Percentiles rank a stretch among this genome's conserved stretches.
These are phyloP conservation scores for Capronia epimyces DNA, from an alignment of 2,329 filamentous ascomycete species.

Conservation along the genomic window DNA sequence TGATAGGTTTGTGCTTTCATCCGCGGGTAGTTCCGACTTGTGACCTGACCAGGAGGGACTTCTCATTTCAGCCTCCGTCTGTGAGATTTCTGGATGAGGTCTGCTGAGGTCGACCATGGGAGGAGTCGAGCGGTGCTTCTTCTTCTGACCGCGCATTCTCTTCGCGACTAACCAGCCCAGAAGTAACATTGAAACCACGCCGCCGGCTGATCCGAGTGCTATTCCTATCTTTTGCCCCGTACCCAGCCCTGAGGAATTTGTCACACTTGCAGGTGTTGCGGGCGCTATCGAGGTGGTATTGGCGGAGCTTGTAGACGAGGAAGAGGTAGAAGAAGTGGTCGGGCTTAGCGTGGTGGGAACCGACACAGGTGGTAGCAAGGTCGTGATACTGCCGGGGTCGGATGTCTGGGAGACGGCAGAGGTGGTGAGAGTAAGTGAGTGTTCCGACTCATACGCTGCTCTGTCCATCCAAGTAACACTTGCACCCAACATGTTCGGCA, in stretches of 20 bases:
- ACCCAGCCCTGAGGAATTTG: constrained; percentile 3
- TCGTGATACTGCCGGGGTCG: neutral
- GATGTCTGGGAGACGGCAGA: neutral
- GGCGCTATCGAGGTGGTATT: neutral
- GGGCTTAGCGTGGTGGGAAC: neutral
- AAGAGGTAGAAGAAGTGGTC: neutral
- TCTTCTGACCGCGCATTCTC: constrained; percentile 3
- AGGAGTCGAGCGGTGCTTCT: neutral
- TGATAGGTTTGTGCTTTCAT: constrained; percentile 12
- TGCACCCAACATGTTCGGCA: constrained; percentile 12
- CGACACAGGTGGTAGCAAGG: constrained; percentile 2
- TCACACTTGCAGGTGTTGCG: neutral
- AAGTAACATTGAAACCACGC: constrained; percentile 4
- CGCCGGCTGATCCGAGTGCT: constrained; percentile 13
- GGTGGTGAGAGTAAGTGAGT: constrained; percentile 1
- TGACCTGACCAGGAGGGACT: constrained; percentile 25
- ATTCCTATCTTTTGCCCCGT: constrained; percentile 22
- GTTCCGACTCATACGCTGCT: constrained; percentile 11
- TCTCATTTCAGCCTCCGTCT: constrained; percentile 13
- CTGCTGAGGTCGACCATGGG: constrained; percentile 10
- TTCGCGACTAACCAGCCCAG: constrained; percentile 8
- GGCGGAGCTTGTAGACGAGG: neutral
- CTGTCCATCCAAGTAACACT: constrained; percentile 20
- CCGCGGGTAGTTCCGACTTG: constrained; percentile 26
- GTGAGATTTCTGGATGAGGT: constrained; percentile 4